Evolutionary conservation across 306 rosid species (phyloP).

Genomic region (Vigna unguiculata): DNA sequence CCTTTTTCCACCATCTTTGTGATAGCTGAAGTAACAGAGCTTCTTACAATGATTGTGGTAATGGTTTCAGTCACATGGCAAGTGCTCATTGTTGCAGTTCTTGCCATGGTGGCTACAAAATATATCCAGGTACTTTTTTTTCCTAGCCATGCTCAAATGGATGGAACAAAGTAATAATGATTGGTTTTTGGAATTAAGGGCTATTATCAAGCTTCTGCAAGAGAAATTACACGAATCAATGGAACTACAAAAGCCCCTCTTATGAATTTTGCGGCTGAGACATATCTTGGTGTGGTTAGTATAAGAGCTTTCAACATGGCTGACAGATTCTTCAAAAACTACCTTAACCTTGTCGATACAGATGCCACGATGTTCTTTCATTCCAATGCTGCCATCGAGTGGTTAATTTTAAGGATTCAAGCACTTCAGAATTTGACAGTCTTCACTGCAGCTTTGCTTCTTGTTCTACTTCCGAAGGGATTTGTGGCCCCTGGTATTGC

Average conservation of each 20-base stretch:
- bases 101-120: slow-evolving; percentile 40
- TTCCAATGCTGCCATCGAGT: slow-evolving; percentile 66
- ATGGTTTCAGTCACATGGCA: slow-evolving; percentile 70
- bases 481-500: slow-evolving; percentile 58
- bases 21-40: slow-evolving; percentile 35
- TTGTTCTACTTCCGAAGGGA: slow-evolving; percentile 65
- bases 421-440: slow-evolving; percentile 67
- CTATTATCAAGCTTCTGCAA: slow-evolving; percentile 72
- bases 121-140: slow-evolving; percentile 52
- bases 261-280: slow-evolving; percentile 67
- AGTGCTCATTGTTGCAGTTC: slow-evolving; percentile 65
- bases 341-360: slow-evolving; percentile 59
- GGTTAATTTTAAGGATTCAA: slow-evolving; percentile 68
- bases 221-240: slow-evolving; percentile 77
- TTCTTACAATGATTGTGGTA: slow-evolving; percentile 45
- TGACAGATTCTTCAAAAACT: slow-evolving; percentile 61
- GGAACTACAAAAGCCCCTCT: slow-evolving; percentile 87
- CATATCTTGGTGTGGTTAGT: slow-evolving; percentile 75
- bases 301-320: slow-evolving; percentile 66
- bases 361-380: slow-evolving; percentile 68
- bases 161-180: background rate
- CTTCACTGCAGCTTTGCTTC: slow-evolving; percentile 60
- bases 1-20: slow-evolving; percentile 53
- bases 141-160: background rate
- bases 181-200: slow-evolving; percentile 45